Evolutionary conservation across 352 stramenopile species (phyloP), one percentile per base, ranked within the genome.

Genomic region (Globisporangium cylindrosporum): DNA sequence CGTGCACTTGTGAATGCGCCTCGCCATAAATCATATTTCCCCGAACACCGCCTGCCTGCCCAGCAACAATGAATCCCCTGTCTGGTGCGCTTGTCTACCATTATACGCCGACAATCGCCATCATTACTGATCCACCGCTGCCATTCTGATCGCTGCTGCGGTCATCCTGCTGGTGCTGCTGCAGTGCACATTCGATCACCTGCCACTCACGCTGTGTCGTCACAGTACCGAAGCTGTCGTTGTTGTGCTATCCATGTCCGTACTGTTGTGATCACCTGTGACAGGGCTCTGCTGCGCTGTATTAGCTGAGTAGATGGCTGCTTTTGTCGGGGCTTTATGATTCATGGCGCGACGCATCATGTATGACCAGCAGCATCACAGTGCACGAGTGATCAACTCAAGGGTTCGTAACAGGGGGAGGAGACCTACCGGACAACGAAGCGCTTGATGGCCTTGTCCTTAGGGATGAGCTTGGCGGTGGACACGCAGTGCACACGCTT

Each of bases 381-480:
- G 29, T 32, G 29, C 29, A 7, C 29, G 29, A 32, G 29, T 2
- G 29, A 61, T 9, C 24, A 36, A 54, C 15, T 34, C 58, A 48
- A 20, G 59, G 5, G 2, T 49, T 22, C 41, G 4, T 10, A 20
- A 22, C 15, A 22, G 15, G 15, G 41, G 24, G 48, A 12, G 62
- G 46, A 3, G 32, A 92, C 86, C 68, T 90, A 96, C 81, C 90
- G 87, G 67, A 97, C 89, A 70, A 94, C 85, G 73, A 97, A 97
- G 72, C 91, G 88, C 86, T 97, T 97, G 81, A 97, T 94, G 71
- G 91, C 91, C 86, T 97, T 97, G 73, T 97, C 91, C 88, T 97
- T 99, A 24, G 97, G 97, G 82, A 99, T 99, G 71, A 98, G 96
- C 91, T 99, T 99, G 81, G 96, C 93, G 67, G 97, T 99, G 66